These are phyloP conservation scores for Neurospora sp. DNA, from an alignment of 495 filamentous ascomycete genomes.

Conservation along the genomic window DNA sequence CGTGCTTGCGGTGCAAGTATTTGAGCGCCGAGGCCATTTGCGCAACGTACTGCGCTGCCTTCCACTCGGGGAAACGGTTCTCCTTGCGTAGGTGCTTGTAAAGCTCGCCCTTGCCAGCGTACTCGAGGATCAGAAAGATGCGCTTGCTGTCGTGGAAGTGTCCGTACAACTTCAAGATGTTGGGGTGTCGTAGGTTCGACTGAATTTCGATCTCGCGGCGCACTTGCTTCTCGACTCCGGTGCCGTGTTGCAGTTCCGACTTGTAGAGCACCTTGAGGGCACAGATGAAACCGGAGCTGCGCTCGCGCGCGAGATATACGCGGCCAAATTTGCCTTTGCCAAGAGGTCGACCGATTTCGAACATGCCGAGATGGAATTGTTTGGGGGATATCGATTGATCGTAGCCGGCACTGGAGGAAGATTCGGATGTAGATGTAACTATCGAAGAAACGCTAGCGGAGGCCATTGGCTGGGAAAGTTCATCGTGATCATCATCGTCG, in stretches of 20 bases:
- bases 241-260: conserved; percentile 79
- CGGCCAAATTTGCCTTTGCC: conserved; percentile 97
- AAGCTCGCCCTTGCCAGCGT: conserved; percentile 87
- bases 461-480: not conserved
- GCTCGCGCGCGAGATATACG: conserved; percentile 90
- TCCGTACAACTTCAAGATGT: conserved; percentile 86
- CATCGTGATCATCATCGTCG: not conserved
- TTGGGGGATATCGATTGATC: conserved; percentile 37
- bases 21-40: conserved; percentile 92
- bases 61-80: conserved; percentile 85
- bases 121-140: conserved; percentile 93
- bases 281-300: conserved; percentile 83
- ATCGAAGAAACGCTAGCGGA: conserved; percentile 9
- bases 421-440: conserved; percentile 10
- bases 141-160: conserved; percentile 97
- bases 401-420: conserved; percentile 17
- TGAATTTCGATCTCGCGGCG: conserved; percentile 97
- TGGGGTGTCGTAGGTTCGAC: conserved; percentile 89
- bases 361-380: conserved; percentile 93
- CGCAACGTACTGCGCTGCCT: conserved; percentile 93
- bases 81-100: conserved; percentile 94
- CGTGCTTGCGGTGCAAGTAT: conserved; percentile 94
- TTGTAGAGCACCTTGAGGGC: conserved; percentile 96
- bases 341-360: conserved; percentile 91
- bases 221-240: conserved; percentile 88